Percentiles rank a stretch among this genome's conserved stretches.
Evolutionary conservation across 768 basidiomycete genomes (phyloP).

Genomic region (Boletellus emodensis): DNA sequence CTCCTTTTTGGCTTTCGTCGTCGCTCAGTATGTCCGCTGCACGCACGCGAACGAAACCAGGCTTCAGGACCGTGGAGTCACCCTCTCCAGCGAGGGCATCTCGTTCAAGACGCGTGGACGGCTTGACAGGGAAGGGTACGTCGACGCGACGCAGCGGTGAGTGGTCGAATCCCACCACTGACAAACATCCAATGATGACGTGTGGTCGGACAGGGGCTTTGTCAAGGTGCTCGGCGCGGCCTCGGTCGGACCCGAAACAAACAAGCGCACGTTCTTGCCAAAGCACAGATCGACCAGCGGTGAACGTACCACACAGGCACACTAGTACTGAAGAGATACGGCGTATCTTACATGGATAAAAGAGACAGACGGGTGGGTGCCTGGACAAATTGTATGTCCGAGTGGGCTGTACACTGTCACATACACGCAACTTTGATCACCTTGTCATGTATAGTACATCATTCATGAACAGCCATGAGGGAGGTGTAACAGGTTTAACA

Average conservation of each 20-base stretch:
- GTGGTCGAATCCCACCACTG: background rate
- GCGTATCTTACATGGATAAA: too few relatives aligned
- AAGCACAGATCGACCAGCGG: conserved; percentile 6
- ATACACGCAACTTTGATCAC: too few relatives aligned
- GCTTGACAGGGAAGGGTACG: conserved; percentile 59
- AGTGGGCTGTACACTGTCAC: too few relatives aligned
- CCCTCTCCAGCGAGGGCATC: conserved; percentile 57
- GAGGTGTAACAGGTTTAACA: background rate
- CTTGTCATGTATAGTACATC: too few relatives aligned
- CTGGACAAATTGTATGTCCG: too few relatives aligned
- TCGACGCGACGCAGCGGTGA: conserved; percentile 69
- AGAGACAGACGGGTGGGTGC: too few relatives aligned
- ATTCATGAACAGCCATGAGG: too few relatives aligned
- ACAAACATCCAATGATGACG: background rate
- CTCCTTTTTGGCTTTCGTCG: background rate
- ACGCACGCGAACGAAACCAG: background rate
- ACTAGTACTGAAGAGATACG: background rate
- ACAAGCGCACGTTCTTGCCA: conserved; percentile 8
- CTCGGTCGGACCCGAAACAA: conserved; percentile 30
- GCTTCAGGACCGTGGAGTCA: conserved; percentile 53
- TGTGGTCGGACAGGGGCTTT: conserved; percentile 38
- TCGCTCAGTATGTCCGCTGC: background rate
- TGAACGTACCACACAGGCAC: background rate
- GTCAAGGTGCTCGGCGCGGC: conserved; percentile 49
- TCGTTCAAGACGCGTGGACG: conserved; percentile 60